phyloP scores from a whole-genome alignment of 192 early-diverging fungal genomes.

The Gigaspora rosea region DNA sequence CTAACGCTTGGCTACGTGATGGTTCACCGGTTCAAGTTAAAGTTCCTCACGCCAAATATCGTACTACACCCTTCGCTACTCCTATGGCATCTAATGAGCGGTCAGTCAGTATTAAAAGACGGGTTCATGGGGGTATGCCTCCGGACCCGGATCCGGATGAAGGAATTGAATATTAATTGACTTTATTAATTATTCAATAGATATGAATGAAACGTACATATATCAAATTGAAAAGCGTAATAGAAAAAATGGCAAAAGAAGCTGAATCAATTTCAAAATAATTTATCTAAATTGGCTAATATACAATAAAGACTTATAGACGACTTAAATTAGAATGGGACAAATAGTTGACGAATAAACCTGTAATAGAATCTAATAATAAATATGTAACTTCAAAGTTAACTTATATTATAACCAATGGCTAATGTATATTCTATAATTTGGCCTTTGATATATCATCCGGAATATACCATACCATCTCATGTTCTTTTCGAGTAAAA shows the following conservation, averaged over 20 bases:
- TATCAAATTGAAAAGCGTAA: no score
- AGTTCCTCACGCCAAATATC: neutral
- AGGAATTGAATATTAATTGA: neutral
- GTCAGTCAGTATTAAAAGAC: neutral
- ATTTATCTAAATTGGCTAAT: no score
- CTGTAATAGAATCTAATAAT: no score
- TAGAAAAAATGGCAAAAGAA: no score
- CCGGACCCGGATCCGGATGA: neutral
- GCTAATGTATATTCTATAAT: neutral
- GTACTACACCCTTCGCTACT: neutral
- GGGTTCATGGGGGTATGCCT: neutral
- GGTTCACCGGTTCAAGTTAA: neutral
- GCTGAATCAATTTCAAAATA: no score
- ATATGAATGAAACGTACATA: no score
- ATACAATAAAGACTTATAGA: no score
- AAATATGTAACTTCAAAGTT: no score
- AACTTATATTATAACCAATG: no score
- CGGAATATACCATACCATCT: slow-evolving; percentile 60
- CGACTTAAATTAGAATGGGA: no score
- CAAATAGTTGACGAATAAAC: no score
- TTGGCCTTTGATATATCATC: slow-evolving; percentile 13
- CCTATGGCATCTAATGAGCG: neutral
- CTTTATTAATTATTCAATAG: neutral
- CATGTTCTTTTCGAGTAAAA: slow-evolving; percentile 72
- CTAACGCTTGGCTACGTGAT: neutral